These are phyloP conservation scores for Parietichytrium sp. DNA, from an alignment of 108 stramenopile genomes.

Conservation along the genomic window DNA sequence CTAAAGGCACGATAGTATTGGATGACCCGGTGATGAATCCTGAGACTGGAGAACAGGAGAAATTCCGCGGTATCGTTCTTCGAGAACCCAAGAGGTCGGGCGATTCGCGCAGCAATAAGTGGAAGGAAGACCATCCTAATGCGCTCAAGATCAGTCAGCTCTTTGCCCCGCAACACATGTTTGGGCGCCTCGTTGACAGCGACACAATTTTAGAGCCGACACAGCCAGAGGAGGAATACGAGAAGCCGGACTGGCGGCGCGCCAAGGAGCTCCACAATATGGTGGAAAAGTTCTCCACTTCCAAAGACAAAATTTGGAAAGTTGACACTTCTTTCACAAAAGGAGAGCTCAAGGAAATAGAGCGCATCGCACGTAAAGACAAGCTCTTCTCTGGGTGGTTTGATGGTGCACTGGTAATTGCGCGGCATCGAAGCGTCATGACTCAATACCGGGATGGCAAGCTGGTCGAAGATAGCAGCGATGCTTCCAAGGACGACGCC, in stretches of 20 bases:
- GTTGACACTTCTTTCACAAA: background rate
- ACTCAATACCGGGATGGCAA: too few relatives aligned
- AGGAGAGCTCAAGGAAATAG: constrained; percentile 6
- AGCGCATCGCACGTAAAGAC: background rate
- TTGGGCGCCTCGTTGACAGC: constrained; percentile 15
- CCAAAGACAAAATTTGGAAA: background rate
- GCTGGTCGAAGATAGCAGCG: too few relatives aligned
- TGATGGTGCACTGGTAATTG: background rate
- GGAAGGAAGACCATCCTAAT: background rate
- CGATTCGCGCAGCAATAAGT: background rate
- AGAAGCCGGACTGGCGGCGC: constrained; percentile 28
- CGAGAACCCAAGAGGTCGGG: constrained; percentile 12
- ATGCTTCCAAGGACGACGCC: background rate
- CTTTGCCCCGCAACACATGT: background rate
- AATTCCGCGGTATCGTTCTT: background rate
- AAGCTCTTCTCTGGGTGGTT: background rate
- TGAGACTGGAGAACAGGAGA: background rate
- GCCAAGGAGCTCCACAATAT: constrained; percentile 15
- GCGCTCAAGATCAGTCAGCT: background rate
- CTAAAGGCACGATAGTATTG: background rate
- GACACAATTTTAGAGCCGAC: background rate
- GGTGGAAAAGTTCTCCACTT: background rate
- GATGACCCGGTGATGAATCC: background rate
- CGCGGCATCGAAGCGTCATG: too few relatives aligned
- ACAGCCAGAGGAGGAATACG: background rate